A percentile compares a stretch with the other conserved stretches of the same genome.
phyloP scores from a whole-genome alignment of 305 asterid genomes.

The Fraxinus angustifolia region DNA sequence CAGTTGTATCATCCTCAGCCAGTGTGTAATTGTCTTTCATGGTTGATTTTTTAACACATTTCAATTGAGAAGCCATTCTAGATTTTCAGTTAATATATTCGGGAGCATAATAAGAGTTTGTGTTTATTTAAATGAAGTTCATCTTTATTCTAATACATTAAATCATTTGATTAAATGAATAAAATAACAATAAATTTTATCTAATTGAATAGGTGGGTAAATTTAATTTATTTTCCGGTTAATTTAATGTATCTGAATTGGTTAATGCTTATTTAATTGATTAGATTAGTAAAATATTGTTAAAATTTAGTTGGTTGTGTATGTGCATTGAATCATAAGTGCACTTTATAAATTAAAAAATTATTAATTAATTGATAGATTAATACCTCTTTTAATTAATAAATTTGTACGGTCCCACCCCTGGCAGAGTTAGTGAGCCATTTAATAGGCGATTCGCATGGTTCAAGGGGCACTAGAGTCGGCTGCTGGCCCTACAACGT shows the following conservation, averaged over 20 bases:
- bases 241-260: neutral
- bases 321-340: neutral
- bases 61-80: neutral
- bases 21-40: neutral
- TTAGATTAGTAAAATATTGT: neutral
- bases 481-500: neutral
- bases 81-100: neutral
- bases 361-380: neutral
- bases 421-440: neutral
- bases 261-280: neutral
- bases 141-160: neutral
- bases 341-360: neutral
- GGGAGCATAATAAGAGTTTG: neutral
- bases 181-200: neutral
- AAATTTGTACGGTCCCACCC: neutral
- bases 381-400: neutral
- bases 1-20: neutral
- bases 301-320: neutral
- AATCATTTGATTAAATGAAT: neutral
- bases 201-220: neutral
- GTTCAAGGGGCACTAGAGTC: neutral
- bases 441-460: neutral
- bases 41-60: neutral
- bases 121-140: neutral
- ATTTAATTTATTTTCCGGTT: neutral